Percentiles rank a stretch among this genome's conserved stretches.
These are phyloP conservation scores for Trametes pubescens DNA, from an alignment of 1,284 basidiomycete species.

Conservation along the genomic window DNA sequence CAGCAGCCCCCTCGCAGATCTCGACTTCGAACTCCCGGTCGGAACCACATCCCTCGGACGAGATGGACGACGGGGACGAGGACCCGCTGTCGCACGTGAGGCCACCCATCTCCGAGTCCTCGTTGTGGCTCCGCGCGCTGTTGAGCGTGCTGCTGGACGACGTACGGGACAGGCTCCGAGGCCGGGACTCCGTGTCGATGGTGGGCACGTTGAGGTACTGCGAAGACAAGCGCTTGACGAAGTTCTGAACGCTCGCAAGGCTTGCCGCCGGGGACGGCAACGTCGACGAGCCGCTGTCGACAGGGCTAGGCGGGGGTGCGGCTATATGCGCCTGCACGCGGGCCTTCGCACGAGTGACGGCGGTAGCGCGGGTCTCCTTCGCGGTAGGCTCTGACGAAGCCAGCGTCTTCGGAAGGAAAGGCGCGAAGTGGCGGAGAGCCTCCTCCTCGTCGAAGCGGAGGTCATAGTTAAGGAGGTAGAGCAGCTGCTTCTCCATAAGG, in stretches of 20 bases:
- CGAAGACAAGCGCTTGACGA: slow-evolving; percentile 63
- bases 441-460: slow-evolving; percentile 86
- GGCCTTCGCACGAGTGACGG: slow-evolving; percentile 66
- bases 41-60: slow-evolving; percentile 53
- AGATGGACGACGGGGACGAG: slow-evolving; percentile 51
- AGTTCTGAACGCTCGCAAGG: slow-evolving; percentile 52
- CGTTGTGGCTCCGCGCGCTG: slow-evolving; percentile 50
- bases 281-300: slow-evolving; percentile 41
- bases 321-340: slow-evolving; percentile 56
- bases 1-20: slow-evolving; percentile 43
- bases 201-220: slow-evolving; percentile 49
- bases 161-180: slow-evolving; percentile 38
- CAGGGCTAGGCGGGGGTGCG: slow-evolving; percentile 50
- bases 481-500: slow-evolving; percentile 95
- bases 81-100: slow-evolving; percentile 71
- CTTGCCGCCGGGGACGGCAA: slow-evolving; percentile 38
- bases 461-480: slow-evolving; percentile 90
- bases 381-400: slow-evolving; percentile 41
- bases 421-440: slow-evolving; percentile 66
- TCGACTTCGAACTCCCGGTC: slow-evolving; percentile 53
- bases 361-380: slow-evolving; percentile 58
- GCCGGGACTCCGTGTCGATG: slow-evolving; percentile 33
- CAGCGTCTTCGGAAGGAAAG: slow-evolving; percentile 58
- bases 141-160: slow-evolving; percentile 47
- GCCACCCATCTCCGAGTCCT: slow-evolving; percentile 68